These are phyloP conservation scores for Tolypocladium tundrense DNA, from an alignment of 2,329 filamentous ascomycete species.

Conservation along the genomic window DNA sequence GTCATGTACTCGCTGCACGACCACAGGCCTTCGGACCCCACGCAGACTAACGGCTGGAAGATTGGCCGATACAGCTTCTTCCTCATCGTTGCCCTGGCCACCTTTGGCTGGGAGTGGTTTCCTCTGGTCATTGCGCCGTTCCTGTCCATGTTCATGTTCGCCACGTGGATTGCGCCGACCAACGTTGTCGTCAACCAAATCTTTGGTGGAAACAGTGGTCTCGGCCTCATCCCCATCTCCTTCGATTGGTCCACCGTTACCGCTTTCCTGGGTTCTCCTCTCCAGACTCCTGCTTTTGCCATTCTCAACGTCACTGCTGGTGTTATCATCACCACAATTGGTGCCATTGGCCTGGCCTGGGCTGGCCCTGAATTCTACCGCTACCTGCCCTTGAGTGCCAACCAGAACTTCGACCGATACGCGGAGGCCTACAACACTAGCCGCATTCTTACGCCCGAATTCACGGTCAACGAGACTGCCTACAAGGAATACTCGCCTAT, in stretches of 20 bases:
- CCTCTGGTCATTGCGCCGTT: constrained; percentile 49
- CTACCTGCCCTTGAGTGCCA: constrained; percentile 46
- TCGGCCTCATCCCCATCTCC: constrained; percentile 53
- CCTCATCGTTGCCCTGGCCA: constrained; percentile 35
- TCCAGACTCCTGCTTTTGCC: constrained; percentile 50
- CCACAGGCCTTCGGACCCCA: constrained; percentile 39
- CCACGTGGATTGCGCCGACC: constrained; percentile 52
- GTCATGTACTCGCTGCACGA: constrained; percentile 59
- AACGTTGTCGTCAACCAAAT: constrained; percentile 54
- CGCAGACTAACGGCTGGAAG: constrained; percentile 44
- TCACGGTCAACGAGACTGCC: constrained; percentile 41
- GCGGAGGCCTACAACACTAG: constrained; percentile 45
- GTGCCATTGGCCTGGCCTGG: constrained; percentile 44
- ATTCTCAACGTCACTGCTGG: constrained; percentile 48
- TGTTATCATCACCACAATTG: constrained; percentile 36
- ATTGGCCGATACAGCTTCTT: constrained; percentile 50
- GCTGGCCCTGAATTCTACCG: constrained; percentile 38
- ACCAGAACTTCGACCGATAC: constrained; percentile 48
- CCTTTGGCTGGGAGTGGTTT: constrained; percentile 49
- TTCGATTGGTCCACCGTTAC: constrained; percentile 57
- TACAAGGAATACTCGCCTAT: constrained; percentile 49
- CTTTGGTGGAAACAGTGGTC: constrained; percentile 51
- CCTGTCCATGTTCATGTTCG: constrained; percentile 48
- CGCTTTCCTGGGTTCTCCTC: constrained; percentile 44
- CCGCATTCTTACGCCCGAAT: constrained; percentile 40